phyloP scores from a whole-genome alignment of 2,329 filamentous ascomycete genomes.

The Exophiala spinifera region DNA sequence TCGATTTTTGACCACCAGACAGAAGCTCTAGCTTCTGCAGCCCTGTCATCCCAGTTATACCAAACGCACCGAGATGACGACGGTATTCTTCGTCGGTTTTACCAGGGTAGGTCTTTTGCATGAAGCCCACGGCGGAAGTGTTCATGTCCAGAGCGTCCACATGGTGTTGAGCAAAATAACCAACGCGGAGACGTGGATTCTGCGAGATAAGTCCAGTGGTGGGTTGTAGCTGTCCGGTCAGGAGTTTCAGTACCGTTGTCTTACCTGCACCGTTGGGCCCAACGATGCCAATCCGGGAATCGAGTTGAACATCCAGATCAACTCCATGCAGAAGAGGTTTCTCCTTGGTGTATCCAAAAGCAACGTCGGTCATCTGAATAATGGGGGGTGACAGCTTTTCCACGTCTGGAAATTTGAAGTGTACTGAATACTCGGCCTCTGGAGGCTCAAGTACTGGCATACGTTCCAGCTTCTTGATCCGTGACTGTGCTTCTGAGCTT shows the following conservation, averaged over 20 bases:
- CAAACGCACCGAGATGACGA: constrained; percentile 82
- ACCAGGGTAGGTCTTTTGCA: constrained; percentile 87
- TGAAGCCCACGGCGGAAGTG: constrained; percentile 87
- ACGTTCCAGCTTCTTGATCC: constrained; percentile 97
- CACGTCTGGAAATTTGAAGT: constrained; percentile 96
- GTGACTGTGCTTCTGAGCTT: constrained; percentile 94
- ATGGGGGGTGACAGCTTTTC: constrained; percentile 97
- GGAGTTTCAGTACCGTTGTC: constrained; percentile 95
- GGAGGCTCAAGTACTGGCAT: constrained; percentile 91
- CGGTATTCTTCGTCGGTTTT: constrained; percentile 96
- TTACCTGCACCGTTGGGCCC: constrained; percentile 98
- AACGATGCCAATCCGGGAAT: constrained; percentile 98
- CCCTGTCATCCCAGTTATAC: constrained; percentile 88
- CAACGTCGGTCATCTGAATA: constrained; percentile 91
- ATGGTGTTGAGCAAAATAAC: constrained; percentile 98
- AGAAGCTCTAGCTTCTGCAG: constrained; percentile 92
- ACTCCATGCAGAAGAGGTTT: constrained; percentile 78
- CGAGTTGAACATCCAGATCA: constrained; percentile 93
- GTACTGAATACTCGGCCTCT: constrained; percentile 90
- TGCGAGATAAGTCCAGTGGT: constrained; percentile 79
- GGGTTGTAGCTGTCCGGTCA: constrained; percentile 79
- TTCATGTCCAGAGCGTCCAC: constrained; percentile 92
- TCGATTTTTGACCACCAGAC: constrained; percentile 96
- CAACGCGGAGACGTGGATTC: constrained; percentile 82
- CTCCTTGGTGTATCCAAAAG: constrained; percentile 81